Base-by-base conservation (phyloP, 192 early-diverging fungal genomes). In the Backusella tarrabulga region DNA sequence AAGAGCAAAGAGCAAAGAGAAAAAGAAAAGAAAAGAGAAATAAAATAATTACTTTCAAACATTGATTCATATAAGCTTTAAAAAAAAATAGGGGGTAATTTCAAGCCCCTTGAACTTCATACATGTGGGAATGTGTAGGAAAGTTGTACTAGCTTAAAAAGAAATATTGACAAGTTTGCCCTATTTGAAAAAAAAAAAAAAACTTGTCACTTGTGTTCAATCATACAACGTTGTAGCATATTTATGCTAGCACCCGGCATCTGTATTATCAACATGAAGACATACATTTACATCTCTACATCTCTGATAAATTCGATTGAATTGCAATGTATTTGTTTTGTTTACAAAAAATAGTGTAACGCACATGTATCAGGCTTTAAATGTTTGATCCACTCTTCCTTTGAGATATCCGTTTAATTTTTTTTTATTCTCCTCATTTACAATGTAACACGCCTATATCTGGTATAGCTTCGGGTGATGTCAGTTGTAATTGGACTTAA, bases 281-380 rank as follows among this genome's bases (percentile, higher is more conserved):
- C 12, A 11, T 63, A 63, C 14, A 32, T 63, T 9, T 40, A 40
- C 38, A 40, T 40, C 11, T 40, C 9, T 6, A 32, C 2, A 32
- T 32, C 29, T 32, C 32, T 63, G 12, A 63, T 2, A 63, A 63
- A 26, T 0, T 63, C 56, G 56, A 63, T 29, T 23, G 26, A 29
- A 63, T 63, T 63, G 0, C 3, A 63, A 11, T 63, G 26, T 63
- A 63, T 63, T 63, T 63, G 56, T 63, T 63, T 63, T 63, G 56
- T 63, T 63, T 63, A 63, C 23, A 29, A 63, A 63, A 44, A 29
- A 63, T 63, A 63, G 56, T 63, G 56, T 63, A 63, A 63, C 56
- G 56, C 56, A 63, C 56, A 60, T 60, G 54, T 60, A 60, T 32
- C 54, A 60, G 54, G 21, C 11, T 60, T 60, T 60, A 9, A 52